phyloP scores from a whole-genome alignment of 805 yeast species.

The Ogataea paradorogensis region DNA sequence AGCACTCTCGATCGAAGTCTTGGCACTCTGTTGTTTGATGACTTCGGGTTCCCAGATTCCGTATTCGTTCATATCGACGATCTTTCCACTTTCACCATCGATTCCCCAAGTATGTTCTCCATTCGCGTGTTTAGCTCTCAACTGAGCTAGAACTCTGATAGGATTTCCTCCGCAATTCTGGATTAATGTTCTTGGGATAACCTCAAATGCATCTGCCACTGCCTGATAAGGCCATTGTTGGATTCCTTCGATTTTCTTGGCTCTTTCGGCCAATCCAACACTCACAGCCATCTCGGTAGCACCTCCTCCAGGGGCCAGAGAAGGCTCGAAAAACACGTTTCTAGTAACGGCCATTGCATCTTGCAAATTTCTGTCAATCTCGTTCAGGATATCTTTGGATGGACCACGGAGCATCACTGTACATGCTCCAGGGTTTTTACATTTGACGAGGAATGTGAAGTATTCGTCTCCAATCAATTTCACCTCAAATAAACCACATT shows the following conservation, averaged over 20 bases:
- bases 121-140: conserved; percentile 95
- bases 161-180: conserved; percentile 99
- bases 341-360: conserved; percentile 98
- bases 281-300: conserved; percentile 99
- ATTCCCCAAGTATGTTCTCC: conserved; percentile 85
- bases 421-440: conserved; percentile 88
- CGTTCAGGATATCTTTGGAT: conserved; percentile 92
- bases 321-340: conserved; percentile 91
- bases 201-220: conserved; percentile 98
- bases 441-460: conserved; percentile 78
- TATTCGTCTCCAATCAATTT: conserved; percentile 97
- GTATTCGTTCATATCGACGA: conserved; percentile 91
- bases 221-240: conserved; percentile 99
- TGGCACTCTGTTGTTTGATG: conserved; percentile 92
- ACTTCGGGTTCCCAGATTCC: conserved; percentile 99
- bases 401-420: conserved; percentile 93
- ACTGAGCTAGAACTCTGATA: conserved; percentile 79
- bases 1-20: conserved; percentile 98
- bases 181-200: conserved; percentile 93
- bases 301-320: conserved; percentile 97
- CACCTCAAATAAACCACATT: conserved; percentile 88
- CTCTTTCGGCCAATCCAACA: conserved; percentile 82
- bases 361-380: conserved; percentile 93
- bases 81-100: conserved; percentile 91
- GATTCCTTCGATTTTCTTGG: conserved; percentile 89